Evolutionary conservation across 176 grass and related monocot species (phyloP), one percentile per base, ranked within the genome.

Genomic region (Guadua angustifolia): DNA sequence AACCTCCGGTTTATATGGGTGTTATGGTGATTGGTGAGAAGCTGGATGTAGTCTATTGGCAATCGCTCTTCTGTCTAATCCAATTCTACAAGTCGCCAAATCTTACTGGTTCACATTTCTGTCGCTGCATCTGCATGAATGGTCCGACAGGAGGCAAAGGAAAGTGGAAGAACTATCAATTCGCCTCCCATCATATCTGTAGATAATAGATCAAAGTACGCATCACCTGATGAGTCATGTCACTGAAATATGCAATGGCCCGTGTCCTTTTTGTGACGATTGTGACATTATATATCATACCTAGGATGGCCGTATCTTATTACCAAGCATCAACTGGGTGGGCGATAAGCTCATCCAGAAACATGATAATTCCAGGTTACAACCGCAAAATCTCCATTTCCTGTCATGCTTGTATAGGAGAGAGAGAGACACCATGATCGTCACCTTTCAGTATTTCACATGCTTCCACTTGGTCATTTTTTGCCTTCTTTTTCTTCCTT

Each of bases 11-110:
- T 47, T 76, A 46, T 16, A 47, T 75, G 64, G 5, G 39, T 84
- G 5, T 58, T 73, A 47, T 45, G 44, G 10, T 80, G 77, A 46
- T 58, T 4, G 5, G 69, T 74, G 85, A 47, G 66, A 53, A 42
- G 44, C 18, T 50, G 57, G 74, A 73, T 7, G 16, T 75, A 43
- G 10, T 68, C 5, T 80, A 14, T 77, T 50, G 2, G 50, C 7
- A 2, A 44, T 80, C 56, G 42, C 29, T 24, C 38, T 46, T 46
- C 4, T n/a, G 60, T 58, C 60, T 13, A 0, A 18, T 46, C 78
- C 85, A 58, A 15, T 11, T 75, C 50, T 68, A 25, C 29, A 55
- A n/a, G 58, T 25, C 51, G 40, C 40, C 25, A 52, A 51, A 51
- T 62, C 56, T 68, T 72, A 14, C 46, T 53, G 33, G 67, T 24